phyloP scores from a whole-genome alignment of 2,329 filamentous ascomycete genomes.

The Sporothrix luriei region DNA sequence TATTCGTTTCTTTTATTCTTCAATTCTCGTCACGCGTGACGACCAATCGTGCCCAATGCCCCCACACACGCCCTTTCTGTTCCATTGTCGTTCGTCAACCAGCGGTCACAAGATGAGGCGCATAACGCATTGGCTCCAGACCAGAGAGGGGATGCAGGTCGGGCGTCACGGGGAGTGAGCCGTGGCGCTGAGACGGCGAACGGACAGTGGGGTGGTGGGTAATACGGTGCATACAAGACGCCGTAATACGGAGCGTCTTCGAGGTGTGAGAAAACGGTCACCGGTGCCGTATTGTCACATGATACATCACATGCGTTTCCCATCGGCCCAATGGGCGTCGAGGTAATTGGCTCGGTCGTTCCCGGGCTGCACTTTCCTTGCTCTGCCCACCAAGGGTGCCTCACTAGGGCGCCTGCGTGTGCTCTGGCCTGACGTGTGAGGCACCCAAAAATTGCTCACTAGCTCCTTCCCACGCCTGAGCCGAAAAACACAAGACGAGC shows the following conservation, averaged over 20 bases:
- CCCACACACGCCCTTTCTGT: constrained; percentile 24
- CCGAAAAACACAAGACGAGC: constrained; percentile 32
- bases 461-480: constrained; percentile 32
- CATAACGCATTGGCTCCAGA: constrained; percentile 12
- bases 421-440: constrained; percentile 33
- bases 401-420: too few relatives aligned
- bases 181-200: constrained; percentile 7
- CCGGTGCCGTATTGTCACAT: constrained; percentile 4
- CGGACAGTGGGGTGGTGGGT: neutral
- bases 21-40: neutral
- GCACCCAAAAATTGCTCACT: constrained; percentile 33
- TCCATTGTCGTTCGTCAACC: constrained; percentile 25
- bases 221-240: neutral
- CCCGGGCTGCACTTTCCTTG: constrained; percentile 30
- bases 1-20: neutral
- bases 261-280: too few relatives aligned
- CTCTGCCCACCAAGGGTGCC: too few relatives aligned
- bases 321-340: constrained; percentile 9
- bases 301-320: constrained; percentile 18
- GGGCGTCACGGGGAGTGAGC: constrained; percentile 17
- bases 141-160: constrained; percentile 12
- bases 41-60: constrained; percentile 14
- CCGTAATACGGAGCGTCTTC: neutral
- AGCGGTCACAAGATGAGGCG: constrained; percentile 22
- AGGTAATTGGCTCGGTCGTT: constrained; percentile 36